Evolutionary conservation across 305 asterid genomes (phyloP).

Genomic region (Petunia hybrid): DNA sequence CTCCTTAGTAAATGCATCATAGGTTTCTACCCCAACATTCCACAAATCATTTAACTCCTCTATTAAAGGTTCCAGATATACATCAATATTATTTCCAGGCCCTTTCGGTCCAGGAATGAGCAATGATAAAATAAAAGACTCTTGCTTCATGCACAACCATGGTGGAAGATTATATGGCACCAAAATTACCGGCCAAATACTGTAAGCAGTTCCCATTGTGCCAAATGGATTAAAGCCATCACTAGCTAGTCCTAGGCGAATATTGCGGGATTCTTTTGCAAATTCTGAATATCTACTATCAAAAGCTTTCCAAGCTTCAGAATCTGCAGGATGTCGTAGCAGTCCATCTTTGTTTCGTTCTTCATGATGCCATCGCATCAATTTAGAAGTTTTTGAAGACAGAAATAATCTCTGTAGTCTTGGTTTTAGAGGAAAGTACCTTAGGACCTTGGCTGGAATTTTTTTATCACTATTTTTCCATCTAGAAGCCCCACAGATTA

Average conservation of each 20-base stretch:
- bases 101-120: slow-evolving; percentile 15
- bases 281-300: slow-evolving; percentile 17
- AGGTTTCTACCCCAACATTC: slow-evolving; percentile 11
- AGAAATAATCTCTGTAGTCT: too few relatives aligned
- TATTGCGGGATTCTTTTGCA: slow-evolving; percentile 29
- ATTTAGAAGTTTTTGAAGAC: too few relatives aligned
- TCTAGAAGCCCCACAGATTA: too few relatives aligned
- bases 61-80: slow-evolving; percentile 31
- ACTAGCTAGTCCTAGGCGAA: slow-evolving; percentile 31
- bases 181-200: slow-evolving; percentile 37
- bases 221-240: slow-evolving; percentile 40
- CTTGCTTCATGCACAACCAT: slow-evolving; percentile 33
- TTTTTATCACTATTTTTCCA: too few relatives aligned
- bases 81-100: slow-evolving; percentile 37
- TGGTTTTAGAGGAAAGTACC: too few relatives aligned
- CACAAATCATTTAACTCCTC: slow-evolving; percentile 35
- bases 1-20: slow-evolving; percentile 27
- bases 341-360: too few relatives aligned
- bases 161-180: slow-evolving; percentile 36
- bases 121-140: slow-evolving; percentile 9
- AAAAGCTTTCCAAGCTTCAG: slow-evolving; percentile 35
- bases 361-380: too few relatives aligned
- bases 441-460: too few relatives aligned
- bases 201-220: slow-evolving; percentile 26
- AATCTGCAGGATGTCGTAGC: too few relatives aligned